Base-by-base conservation (phyloP, 1,284 basidiomycete species). In the Dichomitus squalens region DNA sequence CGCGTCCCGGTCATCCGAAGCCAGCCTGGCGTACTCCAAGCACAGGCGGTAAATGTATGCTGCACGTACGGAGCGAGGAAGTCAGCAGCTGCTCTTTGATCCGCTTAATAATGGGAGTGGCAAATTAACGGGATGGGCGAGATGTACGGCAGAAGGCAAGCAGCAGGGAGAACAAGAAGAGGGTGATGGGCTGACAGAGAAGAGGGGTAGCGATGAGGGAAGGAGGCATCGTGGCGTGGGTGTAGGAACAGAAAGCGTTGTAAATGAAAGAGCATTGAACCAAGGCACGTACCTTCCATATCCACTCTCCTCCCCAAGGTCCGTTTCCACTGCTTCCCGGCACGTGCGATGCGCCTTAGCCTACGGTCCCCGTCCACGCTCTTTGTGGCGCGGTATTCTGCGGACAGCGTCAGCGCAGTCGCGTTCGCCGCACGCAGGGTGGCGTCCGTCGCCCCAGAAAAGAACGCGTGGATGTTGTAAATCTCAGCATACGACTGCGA, bases 381-480 rank as follows among this genome's bases (percentile, higher is more conserved):
- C 70, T 78, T 65, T 8, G 18, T 8, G 18, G 27, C 44, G 67
- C 77, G 67, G 59, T 71, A 64, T 18, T 61, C 66, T 21, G 71
- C 63, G 12, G 73, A 64, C 35, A 62, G 33, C 12, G 58, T 29
- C 29, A 69, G 60, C 14, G 71, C 62, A 0, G 78, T 79, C n/a
- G 79, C 77, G 59, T 87, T 88, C 38, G 82, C 78, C 0, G 82
- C 77, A 16, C 77, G 70, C 12, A 90, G 73, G 55, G 87, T 85
- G 1, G 86, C 78, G 6, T 76, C 70, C 1, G 90, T 84, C 2
- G 89, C 85, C 2, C 94, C 94, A 0, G 92, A 92, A 77, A 96
- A 97, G 79, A 88, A 97, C 4, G 92, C 82, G 69, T 92, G 85
- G 53, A 98, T 85, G 68, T 96, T 95, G 76, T 97, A 96, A 50